Evolutionary conservation across 768 basidiomycete species (phyloP), one percentile per base, ranked within the genome.

Genomic region (Leccinum incarnatum): DNA sequence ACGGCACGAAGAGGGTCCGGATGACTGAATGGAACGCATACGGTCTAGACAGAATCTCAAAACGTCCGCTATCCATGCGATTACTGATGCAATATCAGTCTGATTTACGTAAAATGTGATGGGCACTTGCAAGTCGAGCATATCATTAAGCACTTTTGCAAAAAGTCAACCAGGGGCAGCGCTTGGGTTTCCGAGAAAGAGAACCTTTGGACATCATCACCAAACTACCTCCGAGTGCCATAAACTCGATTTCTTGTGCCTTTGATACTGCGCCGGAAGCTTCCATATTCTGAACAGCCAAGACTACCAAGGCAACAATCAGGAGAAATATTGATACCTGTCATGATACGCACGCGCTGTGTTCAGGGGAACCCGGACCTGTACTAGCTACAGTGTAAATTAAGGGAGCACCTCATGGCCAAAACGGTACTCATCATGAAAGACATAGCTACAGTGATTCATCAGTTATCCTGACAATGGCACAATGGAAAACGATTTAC

Each of bases 201-300:
- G 40, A 40, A 82, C 88, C 89, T 79, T 92, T 91, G 37, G 86
- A 85, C 94, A 95, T 95, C 88, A 92, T 91, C 57, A 83, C 86
- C 52, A 95, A 74, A 66, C 87, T 89, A 2, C 89, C 89, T 65
- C 86, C 85, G 17, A 95, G 79, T 6, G 91, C 95, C 66, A 85
- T 86, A 68, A 95, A 94, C 76, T 97, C 94, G 57, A 95, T 85
- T 61, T 89, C 86, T 67, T 94, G 88, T 37, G 87, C 84, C 62
- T 83, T 85, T 2, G 82, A 80, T 48, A 96, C 82, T 1, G 83
- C 81, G 8, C 88, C 84, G 1, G 85, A 84, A 1, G 91, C 92
- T 60, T 90, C 87, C 82, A 96, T 87, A 67, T 98, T 96, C 75
- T 97, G 95, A 17, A 95, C 89, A 1, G 95, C 93, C 51, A 96